phyloP scores from a whole-genome alignment of 768 basidiomycete species.

The Termitomyces sp. region DNA sequence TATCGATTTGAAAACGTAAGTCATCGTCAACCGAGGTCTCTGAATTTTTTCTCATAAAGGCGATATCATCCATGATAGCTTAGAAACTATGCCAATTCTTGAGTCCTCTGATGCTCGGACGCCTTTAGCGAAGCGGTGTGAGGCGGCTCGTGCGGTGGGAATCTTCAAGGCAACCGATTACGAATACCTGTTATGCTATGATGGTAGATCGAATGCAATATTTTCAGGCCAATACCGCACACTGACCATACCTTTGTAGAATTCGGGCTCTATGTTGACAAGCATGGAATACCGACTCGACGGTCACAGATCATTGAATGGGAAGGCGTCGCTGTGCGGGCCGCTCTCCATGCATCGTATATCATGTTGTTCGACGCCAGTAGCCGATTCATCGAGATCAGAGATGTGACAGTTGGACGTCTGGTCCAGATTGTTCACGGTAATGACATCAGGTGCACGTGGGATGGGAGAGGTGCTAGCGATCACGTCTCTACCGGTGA shows the following conservation, averaged over 20 bases:
- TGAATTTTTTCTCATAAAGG: background rate
- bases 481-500: conserved; percentile 42
- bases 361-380: conserved; percentile 76
- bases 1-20: conserved; percentile 89
- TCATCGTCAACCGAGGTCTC: background rate
- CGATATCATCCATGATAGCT: conserved; percentile 32
- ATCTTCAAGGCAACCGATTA: conserved; percentile 91
- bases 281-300: conserved; percentile 77
- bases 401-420: conserved; percentile 75
- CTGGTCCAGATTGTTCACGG: conserved; percentile 83
- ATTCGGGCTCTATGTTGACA: conserved; percentile 91
- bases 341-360: conserved; percentile 86
- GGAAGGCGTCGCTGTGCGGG: conserved; percentile 87
- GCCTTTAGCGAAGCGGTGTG: conserved; percentile 76
- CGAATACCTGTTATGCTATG: conserved; percentile 90
- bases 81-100: conserved; percentile 84
- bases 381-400: conserved; percentile 84
- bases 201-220: conserved; percentile 51
- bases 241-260: conserved; percentile 40
- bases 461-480: conserved; percentile 68
- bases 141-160: conserved; percentile 79
- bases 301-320: conserved; percentile 77
- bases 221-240: background rate
- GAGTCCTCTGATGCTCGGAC: conserved; percentile 62
- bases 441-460: conserved; percentile 78